Base-by-base conservation (phyloP, 2,329 filamentous ascomycete species). In the Aspergillus bombycis region DNA sequence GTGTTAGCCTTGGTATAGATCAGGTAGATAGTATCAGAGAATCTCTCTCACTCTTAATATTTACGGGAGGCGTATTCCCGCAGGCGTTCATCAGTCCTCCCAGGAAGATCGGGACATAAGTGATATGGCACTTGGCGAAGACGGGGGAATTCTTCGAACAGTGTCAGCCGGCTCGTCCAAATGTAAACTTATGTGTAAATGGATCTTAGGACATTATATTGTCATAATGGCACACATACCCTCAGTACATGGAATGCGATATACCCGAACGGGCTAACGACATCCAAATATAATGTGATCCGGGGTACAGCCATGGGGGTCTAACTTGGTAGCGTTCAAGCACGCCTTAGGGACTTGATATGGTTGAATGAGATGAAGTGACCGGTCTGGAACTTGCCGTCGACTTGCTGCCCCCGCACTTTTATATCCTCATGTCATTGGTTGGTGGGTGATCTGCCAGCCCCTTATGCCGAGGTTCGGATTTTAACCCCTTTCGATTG, bases 181-280 rank as follows among this genome's bases (percentile, higher is more conserved):
- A 16, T 26, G 28, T 48, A 48, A 3, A 19, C 11, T 23, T 46
- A 28, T 16, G 5, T 53, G 26, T 36, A 19, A n/a, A 60, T 45
- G 23, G 32, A 11, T 34, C 26, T 23, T 23, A 12, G 4, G 6
- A 10, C 2, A 12, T 21, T 10, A 28, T 19, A 34, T n/a, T 28
- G 26, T 28, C 9, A 30, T 30, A 30, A 50, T 46, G 43, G 14
- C 34, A 32, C 14, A 55, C 83, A 67, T 77, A 86, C 86, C 72
- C 81, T 78, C 32, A 85, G 72, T 38, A 87, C 75, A 68, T 85
- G 82, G 71, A 86, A 89, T 3, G 84, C 86, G 61, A 88, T 79
- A 68, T 88, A 89, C 1, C 80, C 84, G 73, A 89, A 89, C 0
- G 87, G 87, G 64, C 82, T 85, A 28, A 89, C 81, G 12, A 87